A percentile compares a stretch with the other conserved stretches of the same genome.
These are phyloP conservation scores for Flaveria sonorensis DNA, from an alignment of 129 eudicot genomes.

Conservation along the genomic window DNA sequence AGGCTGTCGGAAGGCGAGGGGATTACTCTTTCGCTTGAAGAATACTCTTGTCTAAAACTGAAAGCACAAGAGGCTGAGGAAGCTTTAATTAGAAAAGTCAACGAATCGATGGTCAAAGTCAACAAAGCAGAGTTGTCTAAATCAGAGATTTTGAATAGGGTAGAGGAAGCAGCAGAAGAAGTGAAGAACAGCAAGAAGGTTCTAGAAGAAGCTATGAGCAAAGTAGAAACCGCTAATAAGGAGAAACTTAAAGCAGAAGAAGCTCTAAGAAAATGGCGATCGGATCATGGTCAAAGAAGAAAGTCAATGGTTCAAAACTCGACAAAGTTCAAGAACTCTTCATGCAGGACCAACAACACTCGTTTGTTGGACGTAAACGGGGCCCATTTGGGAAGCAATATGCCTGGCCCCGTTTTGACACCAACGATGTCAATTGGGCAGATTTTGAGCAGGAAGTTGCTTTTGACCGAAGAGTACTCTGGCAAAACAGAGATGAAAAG, in stretches of 20 bases:
- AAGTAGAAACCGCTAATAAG: constrained; percentile 65
- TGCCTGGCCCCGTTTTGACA: constrained; percentile 56
- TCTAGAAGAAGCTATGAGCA: constrained; percentile 70
- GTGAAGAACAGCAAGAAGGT: constrained; percentile 60
- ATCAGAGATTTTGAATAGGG: constrained; percentile 58
- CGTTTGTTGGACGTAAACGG: constrained; percentile 61
- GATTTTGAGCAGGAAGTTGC: constrained; percentile 84
- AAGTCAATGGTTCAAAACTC: constrained; percentile 56
- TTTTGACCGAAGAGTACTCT: constrained; percentile 63
- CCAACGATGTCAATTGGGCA: constrained; percentile 85
- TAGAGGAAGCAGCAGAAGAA: constrained; percentile 75
- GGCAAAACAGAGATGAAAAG: constrained; percentile 39
- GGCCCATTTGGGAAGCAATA: constrained; percentile 42
- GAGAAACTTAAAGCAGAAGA: constrained; percentile 78
- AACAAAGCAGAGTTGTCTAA: constrained; percentile 59
- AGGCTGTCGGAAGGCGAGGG: constrained; percentile 37
- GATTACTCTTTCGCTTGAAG: constrained; percentile 70
- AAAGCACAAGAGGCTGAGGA: constrained; percentile 74
- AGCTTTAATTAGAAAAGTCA: constrained; percentile 40
- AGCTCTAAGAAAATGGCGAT: constrained; percentile 80
- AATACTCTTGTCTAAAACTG: constrained; percentile 49
- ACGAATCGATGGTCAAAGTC: constrained; percentile 48
- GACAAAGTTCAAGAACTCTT: constrained; percentile 74
- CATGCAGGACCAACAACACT: constrained; percentile 38
- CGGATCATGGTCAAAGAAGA: constrained; percentile 74